Percentiles rank a stretch among this genome's conserved stretches.
phyloP scores from a whole-genome alignment of 2,329 filamentous ascomycete species.

The Phialemonium atrogriseum region DNA sequence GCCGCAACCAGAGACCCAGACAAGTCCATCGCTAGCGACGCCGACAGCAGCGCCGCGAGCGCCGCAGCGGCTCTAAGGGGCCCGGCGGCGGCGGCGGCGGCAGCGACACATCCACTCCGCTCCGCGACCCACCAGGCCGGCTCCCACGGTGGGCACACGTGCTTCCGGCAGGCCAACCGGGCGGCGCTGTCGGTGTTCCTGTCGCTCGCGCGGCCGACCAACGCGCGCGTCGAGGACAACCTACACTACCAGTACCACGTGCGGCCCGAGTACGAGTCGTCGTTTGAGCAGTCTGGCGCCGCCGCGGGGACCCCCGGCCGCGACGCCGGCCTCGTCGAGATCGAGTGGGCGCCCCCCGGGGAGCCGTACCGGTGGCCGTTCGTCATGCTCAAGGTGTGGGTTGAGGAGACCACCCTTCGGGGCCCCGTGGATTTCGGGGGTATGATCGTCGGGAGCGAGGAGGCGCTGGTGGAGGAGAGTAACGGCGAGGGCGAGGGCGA shows the following conservation, averaged over 20 bases:
- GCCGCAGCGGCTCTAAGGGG: too few species aligned
- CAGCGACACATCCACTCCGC: too few species aligned
- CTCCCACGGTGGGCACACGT: conserved; percentile 10
- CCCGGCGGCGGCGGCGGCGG: too few species aligned
- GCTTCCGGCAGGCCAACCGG: conserved; percentile 5
- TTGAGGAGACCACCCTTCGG: conserved; percentile 5
- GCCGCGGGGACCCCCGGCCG: neutral
- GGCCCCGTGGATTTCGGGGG: conserved; percentile 12
- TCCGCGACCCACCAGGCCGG: too few species aligned
- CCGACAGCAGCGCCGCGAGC: too few species aligned
- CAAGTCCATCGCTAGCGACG: too few species aligned
- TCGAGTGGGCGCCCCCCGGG: conserved; percentile 6
- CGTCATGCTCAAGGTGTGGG: conserved; percentile 6
- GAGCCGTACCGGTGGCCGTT: conserved; percentile 9
- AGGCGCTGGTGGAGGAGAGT: neutral
- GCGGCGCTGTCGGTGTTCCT: conserved; percentile 6
- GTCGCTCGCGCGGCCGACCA: conserved; percentile 4
- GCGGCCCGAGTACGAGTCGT: neutral
- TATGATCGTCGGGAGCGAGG: conserved; percentile 7
- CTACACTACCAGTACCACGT: conserved; percentile 3
- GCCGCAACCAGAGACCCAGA: too few species aligned
- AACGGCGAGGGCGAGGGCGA: neutral
- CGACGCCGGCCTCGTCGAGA: neutral
- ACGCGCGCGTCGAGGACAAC: conserved; percentile 7
- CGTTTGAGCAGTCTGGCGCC: neutral